Percentiles rank a stretch among this genome's conserved stretches.
phyloP scores from a whole-genome alignment of 2,329 filamentous ascomycete genomes.

The Calonectria pseudoreteaudii region DNA sequence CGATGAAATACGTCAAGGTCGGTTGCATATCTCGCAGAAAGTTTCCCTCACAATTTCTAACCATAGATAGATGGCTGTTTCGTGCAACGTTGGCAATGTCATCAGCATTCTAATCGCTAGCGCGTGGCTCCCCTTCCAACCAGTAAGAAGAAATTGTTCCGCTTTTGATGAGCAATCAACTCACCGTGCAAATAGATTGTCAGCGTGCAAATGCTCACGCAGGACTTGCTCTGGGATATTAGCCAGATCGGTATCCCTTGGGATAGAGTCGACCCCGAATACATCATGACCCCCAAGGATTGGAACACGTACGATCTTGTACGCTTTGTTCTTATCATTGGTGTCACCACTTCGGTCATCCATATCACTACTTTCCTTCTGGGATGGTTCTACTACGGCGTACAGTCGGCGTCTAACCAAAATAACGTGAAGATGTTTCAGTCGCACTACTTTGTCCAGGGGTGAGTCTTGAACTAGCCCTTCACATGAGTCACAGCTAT shows the following conservation, averaged over 20 bases:
- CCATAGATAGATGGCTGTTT: conserved; percentile 42
- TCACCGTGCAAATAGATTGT: conserved; percentile 38
- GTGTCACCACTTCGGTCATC: conserved; percentile 36
- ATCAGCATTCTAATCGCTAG: conserved; percentile 44
- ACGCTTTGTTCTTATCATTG: conserved; percentile 43
- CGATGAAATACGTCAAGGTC: conserved; percentile 11
- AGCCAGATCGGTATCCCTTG: conserved; percentile 46
- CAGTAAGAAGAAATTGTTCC: background rate
- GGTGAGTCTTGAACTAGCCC: background rate
- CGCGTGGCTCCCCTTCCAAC: conserved; percentile 43
- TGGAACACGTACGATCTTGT: conserved; percentile 45
- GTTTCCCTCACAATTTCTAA: background rate
- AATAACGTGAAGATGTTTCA: conserved; percentile 4
- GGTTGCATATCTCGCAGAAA: background rate
- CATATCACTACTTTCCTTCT: background rate
- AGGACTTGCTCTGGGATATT: conserved; percentile 46
- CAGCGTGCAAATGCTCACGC: conserved; percentile 41
- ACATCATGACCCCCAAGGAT: conserved; percentile 39
- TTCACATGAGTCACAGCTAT: background rate
- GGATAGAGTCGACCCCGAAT: conserved; percentile 44
- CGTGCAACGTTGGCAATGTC: conserved; percentile 47
- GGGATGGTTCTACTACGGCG: background rate
- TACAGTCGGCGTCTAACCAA: background rate
- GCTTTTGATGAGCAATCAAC: too few relatives aligned
- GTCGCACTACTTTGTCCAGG: conserved; percentile 9